A percentile compares a stretch with the other conserved stretches of the same genome.
phyloP scores from a whole-genome alignment of 1,139 yeast species.

The Torulaspora globosa region DNA sequence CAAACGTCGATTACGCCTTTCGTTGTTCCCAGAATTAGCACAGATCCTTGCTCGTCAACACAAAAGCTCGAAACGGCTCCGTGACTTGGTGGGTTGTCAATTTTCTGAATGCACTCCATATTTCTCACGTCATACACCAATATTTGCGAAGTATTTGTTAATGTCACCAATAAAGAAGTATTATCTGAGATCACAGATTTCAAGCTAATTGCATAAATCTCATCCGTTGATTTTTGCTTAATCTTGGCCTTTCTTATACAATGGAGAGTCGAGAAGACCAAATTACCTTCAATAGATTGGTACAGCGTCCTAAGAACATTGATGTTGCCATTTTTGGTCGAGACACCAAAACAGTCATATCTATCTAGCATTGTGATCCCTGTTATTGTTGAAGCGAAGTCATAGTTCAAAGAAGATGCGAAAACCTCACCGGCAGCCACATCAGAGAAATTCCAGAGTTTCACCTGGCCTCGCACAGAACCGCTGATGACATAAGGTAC shows the following conservation, averaged over 20 bases:
- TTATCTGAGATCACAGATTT: conserved; percentile 40
- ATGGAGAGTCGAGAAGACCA: conserved; percentile 38
- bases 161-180: conserved; percentile 42
- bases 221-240: conserved; percentile 37
- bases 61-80: conserved; percentile 64
- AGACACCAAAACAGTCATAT: conserved; percentile 63
- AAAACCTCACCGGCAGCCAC: conserved; percentile 64
- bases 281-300: conserved; percentile 38
- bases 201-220: conserved; percentile 46
- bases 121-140: conserved; percentile 56
- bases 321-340: conserved; percentile 62
- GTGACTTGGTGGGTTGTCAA: conserved; percentile 57
- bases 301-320: conserved; percentile 56
- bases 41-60: conserved; percentile 49
- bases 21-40: conserved; percentile 73
- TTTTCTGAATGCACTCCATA: conserved; percentile 44
- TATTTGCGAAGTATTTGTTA: conserved; percentile 54
- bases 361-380: conserved; percentile 52
- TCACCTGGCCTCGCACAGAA: conserved; percentile 65
- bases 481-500: conserved; percentile 71
- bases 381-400: conserved; percentile 48
- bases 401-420: conserved; percentile 49
- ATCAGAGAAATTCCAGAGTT: conserved; percentile 71
- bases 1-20: conserved; percentile 72
- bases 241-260: conserved; percentile 19